These are phyloP conservation scores for Dendryphion nanum DNA, from an alignment of 2,329 filamentous ascomycete genomes.

Conservation along the genomic window DNA sequence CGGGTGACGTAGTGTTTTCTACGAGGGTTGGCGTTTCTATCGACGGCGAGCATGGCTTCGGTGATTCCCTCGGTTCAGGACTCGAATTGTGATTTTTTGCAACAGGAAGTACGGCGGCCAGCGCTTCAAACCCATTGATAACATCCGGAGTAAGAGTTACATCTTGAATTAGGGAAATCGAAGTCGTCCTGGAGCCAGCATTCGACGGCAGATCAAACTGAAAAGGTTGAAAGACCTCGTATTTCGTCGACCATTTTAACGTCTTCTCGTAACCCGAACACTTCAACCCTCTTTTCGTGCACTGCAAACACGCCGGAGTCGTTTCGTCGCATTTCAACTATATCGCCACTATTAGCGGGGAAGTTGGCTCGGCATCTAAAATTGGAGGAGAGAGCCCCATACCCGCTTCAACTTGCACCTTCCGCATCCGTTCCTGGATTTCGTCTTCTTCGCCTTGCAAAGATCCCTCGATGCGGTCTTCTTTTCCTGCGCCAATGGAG, in stretches of 20 bases:
- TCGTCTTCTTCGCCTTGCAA: constrained; percentile 30
- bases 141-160: constrained; percentile 27
- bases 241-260: constrained; percentile 50
- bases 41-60: too few relatives aligned
- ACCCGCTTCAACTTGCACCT: constrained; percentile 38
- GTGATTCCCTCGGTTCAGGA: too few relatives aligned
- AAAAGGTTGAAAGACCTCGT: constrained; percentile 44
- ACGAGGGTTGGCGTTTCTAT: too few relatives aligned
- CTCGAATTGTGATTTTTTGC: constrained; percentile 21
- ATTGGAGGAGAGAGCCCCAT: constrained; percentile 5
- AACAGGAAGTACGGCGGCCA: constrained; percentile 36
- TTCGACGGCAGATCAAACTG: constrained; percentile 14
- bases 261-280: constrained; percentile 50
- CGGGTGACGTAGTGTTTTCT: constrained; percentile 3
- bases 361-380: not conserved
- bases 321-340: constrained; percentile 48
- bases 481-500: constrained; percentile 27
- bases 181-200: not conserved
- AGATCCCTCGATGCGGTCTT: constrained; percentile 19
- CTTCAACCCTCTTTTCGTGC: constrained; percentile 41
- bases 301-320: constrained; percentile 44
- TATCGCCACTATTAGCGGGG: constrained; percentile 15
- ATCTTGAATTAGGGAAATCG: not conserved
- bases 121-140: constrained; percentile 33
- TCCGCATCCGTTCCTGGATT: constrained; percentile 35